Conservation (phyloP, 768 basidiomycete genomes). For the Tylopilus vinaceipallidus region DNA sequence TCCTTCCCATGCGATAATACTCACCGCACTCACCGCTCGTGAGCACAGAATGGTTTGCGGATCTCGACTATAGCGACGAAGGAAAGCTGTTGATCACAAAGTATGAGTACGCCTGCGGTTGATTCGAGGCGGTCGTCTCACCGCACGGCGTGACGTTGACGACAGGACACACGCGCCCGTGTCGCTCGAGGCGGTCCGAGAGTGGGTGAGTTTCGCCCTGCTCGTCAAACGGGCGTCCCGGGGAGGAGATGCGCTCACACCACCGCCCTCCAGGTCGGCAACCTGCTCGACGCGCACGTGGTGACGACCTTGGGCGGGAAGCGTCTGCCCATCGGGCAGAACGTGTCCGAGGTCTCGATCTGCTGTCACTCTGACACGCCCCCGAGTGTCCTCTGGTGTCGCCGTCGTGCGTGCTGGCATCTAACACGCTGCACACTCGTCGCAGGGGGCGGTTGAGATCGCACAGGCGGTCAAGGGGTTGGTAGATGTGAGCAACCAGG, state of each 20-base stretch:
- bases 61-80: conserved; percentile 55
- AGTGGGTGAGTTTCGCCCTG: conserved; percentile 39
- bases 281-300: conserved; percentile 40
- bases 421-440: neutral
- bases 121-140: too few species aligned
- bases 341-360: conserved; percentile 53
- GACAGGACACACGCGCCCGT: conserved; percentile 52
- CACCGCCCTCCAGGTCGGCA: conserved; percentile 36
- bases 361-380: conserved; percentile 68
- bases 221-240: too few species aligned
- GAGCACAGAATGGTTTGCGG: conserved; percentile 62
- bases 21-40: neutral
- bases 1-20: neutral
- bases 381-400: conserved; percentile 34
- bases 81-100: conserved; percentile 62
- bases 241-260: too few species aligned
- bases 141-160: neutral
- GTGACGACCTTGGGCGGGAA: conserved; percentile 48
- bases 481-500: conserved; percentile 52
- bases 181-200: conserved; percentile 38
- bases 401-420: neutral
- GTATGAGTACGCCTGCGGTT: conserved; percentile 37
- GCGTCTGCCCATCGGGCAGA: conserved; percentile 41
- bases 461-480: conserved; percentile 50
- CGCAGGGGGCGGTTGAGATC: conserved; percentile 53